phyloP scores from a whole-genome alignment of 805 yeast genomes.

The Candida montana region DNA sequence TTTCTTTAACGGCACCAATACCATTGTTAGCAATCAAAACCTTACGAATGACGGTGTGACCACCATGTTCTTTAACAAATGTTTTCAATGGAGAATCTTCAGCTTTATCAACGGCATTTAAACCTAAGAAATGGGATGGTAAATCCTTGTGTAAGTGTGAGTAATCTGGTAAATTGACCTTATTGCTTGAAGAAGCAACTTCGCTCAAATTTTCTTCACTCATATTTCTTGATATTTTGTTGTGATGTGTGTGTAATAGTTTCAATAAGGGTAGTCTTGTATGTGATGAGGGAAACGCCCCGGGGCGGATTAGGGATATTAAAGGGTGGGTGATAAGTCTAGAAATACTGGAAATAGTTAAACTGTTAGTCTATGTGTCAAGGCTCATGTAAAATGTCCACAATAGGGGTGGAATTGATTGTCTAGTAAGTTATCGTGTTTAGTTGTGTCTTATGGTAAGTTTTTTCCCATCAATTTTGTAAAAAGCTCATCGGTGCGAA shows the following conservation, averaged over 20 bases:
- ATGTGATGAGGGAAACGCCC: conserved; percentile 5
- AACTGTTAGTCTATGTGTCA: not conserved
- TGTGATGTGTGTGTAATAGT: conserved; percentile 1
- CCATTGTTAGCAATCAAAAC: conserved; percentile 97
- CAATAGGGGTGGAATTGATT: not conserved
- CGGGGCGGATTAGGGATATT: conserved; percentile 6
- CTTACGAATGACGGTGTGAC: conserved; percentile 90
- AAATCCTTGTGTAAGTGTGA: conserved; percentile 36
- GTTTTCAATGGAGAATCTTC: conserved; percentile 75
- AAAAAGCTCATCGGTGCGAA: not conserved
- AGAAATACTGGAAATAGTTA: conserved; percentile 4
- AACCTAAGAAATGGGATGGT: conserved; percentile 76
- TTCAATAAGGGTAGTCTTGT: conserved; percentile 1
- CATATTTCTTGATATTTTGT: conserved; percentile 20
- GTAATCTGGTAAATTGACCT: conserved; percentile 28
- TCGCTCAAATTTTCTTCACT: conserved; percentile 38
- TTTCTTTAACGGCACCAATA: conserved; percentile 98
- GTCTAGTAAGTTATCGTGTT: not conserved
- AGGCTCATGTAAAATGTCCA: not conserved
- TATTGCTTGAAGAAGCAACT: conserved; percentile 25
- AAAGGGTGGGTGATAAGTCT: conserved; percentile 8
- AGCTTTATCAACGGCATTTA: conserved; percentile 70
- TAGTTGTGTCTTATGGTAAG: not conserved
- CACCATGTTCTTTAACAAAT: conserved; percentile 79
- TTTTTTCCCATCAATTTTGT: not conserved